Base-by-base conservation (phyloP, 2,329 filamentous ascomycete species). In the Sordariomycetes sp. region DNA sequence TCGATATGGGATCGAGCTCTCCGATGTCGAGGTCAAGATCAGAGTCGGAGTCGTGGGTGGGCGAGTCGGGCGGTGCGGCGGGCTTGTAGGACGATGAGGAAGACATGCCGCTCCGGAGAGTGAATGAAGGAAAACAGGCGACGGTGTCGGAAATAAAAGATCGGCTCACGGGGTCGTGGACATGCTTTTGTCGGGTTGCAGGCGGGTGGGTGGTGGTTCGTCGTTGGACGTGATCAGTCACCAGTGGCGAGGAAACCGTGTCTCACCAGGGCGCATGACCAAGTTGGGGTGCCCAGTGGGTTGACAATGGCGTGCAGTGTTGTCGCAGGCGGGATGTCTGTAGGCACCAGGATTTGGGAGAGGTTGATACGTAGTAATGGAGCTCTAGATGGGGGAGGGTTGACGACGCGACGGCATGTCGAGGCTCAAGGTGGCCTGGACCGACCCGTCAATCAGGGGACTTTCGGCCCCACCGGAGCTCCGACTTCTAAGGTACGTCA, bases 11-110 rank as follows among this genome's bases (percentile, higher is more conserved):
- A 52, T 88, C 83, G 45, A 92, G 77, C 65, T 90, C 85, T 50
- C 86, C 72, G 46, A 86, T 70, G 48, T 88, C 82, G 49, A 92
- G 74, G 54, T 90, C 82, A 41, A 60, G 58, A 37, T 80, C 64
- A 32, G 80, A 85, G 54, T 88, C 83, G 53, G 79, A 84, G 53
- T 87, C 82, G 59, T 78, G 66, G 48, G 65, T 59, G 40, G 70
- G 70, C 39, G 72, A 75, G 59, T 82, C 76, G 58, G 78, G 78
- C 50, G 73, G 71, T 79, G 16, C 71, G 50, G 58, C 50, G 62
- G 51, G 58, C 50, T 63, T 66, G 54, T 68, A 66, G 21, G 64
- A 55, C 36, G 61, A 61, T 63, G 65, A 59, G 50, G 67, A 57
- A 69, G 72, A 68, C 73, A 78, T 75, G 56, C 68, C 70, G 68